phyloP scores from a whole-genome alignment of 306 rosid genomes.

The Crataegus laevigata region DNA sequence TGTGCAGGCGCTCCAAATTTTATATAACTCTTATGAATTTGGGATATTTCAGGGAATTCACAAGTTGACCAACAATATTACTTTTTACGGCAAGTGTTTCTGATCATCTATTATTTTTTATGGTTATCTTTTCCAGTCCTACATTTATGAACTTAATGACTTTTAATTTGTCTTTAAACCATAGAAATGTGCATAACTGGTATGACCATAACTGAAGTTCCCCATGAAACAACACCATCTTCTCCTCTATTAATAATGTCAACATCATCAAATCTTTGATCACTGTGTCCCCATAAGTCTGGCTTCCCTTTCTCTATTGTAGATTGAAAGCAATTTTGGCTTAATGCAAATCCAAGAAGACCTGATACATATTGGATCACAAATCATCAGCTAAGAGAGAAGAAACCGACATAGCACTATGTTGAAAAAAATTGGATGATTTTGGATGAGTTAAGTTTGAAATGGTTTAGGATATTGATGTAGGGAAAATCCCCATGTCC shows the following conservation, averaged over 20 bases:
- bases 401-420: background rate
- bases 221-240: slow-evolving; percentile 30
- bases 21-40: no score
- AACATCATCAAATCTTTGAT: slow-evolving; percentile 36
- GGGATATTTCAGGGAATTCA: no score
- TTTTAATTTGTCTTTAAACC: no score
- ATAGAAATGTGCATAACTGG: slow-evolving; percentile 10
- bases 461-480: no score
- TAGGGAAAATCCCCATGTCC: no score
- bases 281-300: slow-evolving; percentile 83
- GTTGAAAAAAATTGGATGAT: background rate
- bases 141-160: no score
- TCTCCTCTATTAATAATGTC: slow-evolving; percentile 27
- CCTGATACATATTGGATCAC: slow-evolving; percentile 32
- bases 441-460: no score
- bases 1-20: no score
- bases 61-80: no score
- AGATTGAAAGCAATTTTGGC: slow-evolving; percentile 68
- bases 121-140: no score
- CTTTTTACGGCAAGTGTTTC: no score
- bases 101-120: no score
- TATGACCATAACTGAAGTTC: slow-evolving; percentile 29
- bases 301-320: slow-evolving; percentile 85
- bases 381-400: background rate
- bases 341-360: slow-evolving; percentile 83